phyloP scores from a whole-genome alignment of 1,139 yeast genomes.

The Lodderomyces metapsilosis region DNA sequence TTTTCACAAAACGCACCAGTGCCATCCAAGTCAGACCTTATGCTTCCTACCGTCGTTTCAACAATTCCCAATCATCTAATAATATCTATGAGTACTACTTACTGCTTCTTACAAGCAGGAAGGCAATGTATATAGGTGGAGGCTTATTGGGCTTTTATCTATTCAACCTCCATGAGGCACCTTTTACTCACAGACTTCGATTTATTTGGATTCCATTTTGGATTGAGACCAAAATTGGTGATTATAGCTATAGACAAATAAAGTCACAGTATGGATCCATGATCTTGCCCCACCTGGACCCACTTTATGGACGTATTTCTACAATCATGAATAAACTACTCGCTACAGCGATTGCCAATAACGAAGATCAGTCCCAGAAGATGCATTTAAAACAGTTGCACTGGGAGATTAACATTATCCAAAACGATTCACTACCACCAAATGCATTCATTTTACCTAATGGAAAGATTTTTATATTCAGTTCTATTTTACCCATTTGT shows the following conservation, averaged over 20 bases:
- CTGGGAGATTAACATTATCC: conserved; percentile 84
- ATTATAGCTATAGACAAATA: conserved; percentile 62
- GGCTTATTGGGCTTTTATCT: conserved; percentile 47
- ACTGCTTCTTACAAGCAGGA: conserved; percentile 18
- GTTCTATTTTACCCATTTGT: conserved; percentile 77
- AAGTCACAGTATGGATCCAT: conserved; percentile 45
- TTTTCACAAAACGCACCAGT: too few relatives aligned
- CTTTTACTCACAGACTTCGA: conserved; percentile 72
- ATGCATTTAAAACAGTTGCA: conserved; percentile 42
- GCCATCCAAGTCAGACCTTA: conserved; percentile 9
- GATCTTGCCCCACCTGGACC: conserved; percentile 54
- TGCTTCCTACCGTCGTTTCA: conserved; percentile 24
- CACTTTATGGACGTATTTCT: conserved; percentile 54
- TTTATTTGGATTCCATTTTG: conserved; percentile 72
- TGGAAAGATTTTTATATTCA: conserved; percentile 89
- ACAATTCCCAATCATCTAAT: conserved; percentile 11
- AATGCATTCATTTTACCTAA: conserved; percentile 96
- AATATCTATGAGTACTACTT: conserved; percentile 7
- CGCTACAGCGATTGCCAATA: conserved; percentile 45
- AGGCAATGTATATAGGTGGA: conserved; percentile 19
- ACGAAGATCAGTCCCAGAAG: conserved; percentile 23
- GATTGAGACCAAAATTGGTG: conserved; percentile 68
- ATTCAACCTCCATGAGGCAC: conserved; percentile 75
- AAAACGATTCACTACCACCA: conserved; percentile 67
- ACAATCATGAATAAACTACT: conserved; percentile 64